A percentile compares a stretch with the other conserved stretches of the same genome.
These are phyloP conservation scores for Blastobotrys americana DNA, from an alignment of 805 yeast species.

Conservation along the genomic window DNA sequence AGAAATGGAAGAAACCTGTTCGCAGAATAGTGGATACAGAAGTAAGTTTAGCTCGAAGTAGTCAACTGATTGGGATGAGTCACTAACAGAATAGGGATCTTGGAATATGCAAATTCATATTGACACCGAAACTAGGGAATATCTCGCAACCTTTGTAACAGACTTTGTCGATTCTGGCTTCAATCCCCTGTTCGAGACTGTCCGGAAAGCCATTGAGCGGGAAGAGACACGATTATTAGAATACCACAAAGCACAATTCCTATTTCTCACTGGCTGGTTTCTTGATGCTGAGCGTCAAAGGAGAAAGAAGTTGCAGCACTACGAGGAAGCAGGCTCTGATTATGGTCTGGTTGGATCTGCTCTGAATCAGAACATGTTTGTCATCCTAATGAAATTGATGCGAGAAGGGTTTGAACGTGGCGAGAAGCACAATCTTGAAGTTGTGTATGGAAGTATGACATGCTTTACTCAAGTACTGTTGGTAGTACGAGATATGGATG, in stretches of 20 bases:
- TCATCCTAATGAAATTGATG: constrained; percentile 43
- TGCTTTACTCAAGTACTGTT: constrained; percentile 58
- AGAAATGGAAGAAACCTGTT: constrained; percentile 52
- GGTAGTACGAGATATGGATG: constrained; percentile 37
- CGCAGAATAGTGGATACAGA: constrained; percentile 7
- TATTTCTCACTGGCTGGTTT: constrained; percentile 67
- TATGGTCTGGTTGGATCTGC: constrained; percentile 35
- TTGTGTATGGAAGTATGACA: constrained; percentile 63
- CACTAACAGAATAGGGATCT: constrained; percentile 2
- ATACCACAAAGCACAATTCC: constrained; percentile 38
- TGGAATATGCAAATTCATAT: constrained; percentile 23
- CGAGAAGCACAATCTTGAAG: constrained; percentile 41
- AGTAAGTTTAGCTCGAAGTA: no score
- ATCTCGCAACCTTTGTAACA: constrained; percentile 41
- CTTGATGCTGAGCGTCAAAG: constrained; percentile 51
- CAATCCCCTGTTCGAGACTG: constrained; percentile 51
- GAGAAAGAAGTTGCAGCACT: constrained; percentile 8
- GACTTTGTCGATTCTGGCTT: constrained; percentile 69
- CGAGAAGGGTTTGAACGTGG: constrained; percentile 29
- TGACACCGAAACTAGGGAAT: constrained; percentile 23
- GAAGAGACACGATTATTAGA: constrained; percentile 28
- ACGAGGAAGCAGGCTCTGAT: constrained; percentile 21
- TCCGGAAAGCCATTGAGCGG: constrained; percentile 42
- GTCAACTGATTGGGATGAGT: no score
- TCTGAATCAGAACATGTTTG: constrained; percentile 54